These are phyloP conservation scores for Taiozyma onychis DNA, from an alignment of 1,139 yeast genomes.

Conservation along the genomic window DNA sequence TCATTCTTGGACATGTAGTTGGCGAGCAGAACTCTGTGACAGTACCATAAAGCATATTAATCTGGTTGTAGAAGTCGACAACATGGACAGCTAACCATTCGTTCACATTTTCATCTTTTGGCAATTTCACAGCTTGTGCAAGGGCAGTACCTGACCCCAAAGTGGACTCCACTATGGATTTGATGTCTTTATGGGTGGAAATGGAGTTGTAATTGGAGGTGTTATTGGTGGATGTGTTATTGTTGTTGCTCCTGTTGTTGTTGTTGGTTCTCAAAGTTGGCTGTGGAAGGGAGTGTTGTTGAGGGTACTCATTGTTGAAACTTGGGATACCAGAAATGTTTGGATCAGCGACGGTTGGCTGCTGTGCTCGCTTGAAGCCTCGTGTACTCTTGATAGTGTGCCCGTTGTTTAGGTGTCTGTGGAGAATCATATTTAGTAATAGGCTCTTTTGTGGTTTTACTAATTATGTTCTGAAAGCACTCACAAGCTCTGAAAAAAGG, in stretches of 20 bases:
- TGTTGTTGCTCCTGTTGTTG: conserved; percentile 8
- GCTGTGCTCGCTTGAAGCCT: conserved; percentile 38
- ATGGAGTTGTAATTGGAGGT: conserved; percentile 35
- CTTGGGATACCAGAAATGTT: conserved; percentile 14
- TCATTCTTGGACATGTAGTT: conserved; percentile 88
- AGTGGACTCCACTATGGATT: conserved; percentile 90
- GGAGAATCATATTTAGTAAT: conserved; percentile 1
- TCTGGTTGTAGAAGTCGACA: conserved; percentile 88
- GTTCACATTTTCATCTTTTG: conserved; percentile 84
- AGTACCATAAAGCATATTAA: conserved; percentile 94
- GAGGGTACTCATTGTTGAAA: conserved; percentile 18
- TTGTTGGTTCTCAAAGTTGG: conserved; percentile 9
- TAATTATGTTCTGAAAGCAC: conserved; percentile 6
- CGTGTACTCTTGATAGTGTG: conserved; percentile 50
- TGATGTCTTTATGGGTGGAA: conserved; percentile 62
- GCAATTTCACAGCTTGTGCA: conserved; percentile 88
- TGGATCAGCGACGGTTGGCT: not conserved
- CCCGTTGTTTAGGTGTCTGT: conserved; percentile 34
- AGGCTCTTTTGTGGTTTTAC: not conserved
- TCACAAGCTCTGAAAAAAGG: conserved; percentile 50
- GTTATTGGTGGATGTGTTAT: conserved; percentile 26
- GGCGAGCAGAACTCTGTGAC: conserved; percentile 97
- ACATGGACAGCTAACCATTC: conserved; percentile 98
- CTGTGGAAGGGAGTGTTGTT: conserved; percentile 1
- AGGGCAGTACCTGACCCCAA: conserved; percentile 88